Percentiles rank a stretch among this genome's conserved stretches.
Evolutionary conservation across 2,329 filamentous ascomycete genomes (phyloP).

Genomic region (Trichoderma breve): DNA sequence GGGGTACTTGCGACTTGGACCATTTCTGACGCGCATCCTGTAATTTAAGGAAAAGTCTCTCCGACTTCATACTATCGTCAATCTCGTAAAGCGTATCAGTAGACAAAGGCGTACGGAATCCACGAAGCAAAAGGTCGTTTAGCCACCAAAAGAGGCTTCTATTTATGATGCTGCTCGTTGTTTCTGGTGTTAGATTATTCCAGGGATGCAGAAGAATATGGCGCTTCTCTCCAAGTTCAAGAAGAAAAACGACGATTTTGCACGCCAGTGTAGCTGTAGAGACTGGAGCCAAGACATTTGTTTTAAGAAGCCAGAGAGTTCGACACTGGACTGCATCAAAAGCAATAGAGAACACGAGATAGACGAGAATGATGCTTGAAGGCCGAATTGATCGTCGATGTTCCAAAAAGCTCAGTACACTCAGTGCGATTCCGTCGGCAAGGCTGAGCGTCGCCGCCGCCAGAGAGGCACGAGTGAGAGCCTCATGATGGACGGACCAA

Average conservation of each 20-base stretch:
- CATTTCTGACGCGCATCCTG: constrained; percentile 6
- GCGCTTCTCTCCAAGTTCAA: constrained; percentile 33
- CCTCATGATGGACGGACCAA: background rate
- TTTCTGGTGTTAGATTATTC: constrained; percentile 30
- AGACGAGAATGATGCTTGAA: constrained; percentile 31
- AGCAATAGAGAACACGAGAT: constrained; percentile 31
- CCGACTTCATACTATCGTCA: constrained; percentile 21
- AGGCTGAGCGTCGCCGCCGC: background rate
- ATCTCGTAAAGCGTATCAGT: constrained; percentile 21
- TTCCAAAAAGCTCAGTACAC: constrained; percentile 26
- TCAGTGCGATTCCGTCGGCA: background rate
- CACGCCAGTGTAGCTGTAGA: constrained; percentile 27
- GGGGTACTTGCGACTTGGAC: background rate
- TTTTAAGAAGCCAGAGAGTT: constrained; percentile 33
- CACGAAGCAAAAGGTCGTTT: constrained; percentile 30
- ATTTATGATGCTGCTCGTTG: constrained; percentile 35
- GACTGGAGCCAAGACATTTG: constrained; percentile 26
- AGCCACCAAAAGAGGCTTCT: constrained; percentile 37
- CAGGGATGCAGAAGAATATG: constrained; percentile 23
- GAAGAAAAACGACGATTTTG: constrained; percentile 31
- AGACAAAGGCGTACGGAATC: constrained; percentile 22
- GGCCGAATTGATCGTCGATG: constrained; percentile 31
- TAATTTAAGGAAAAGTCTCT: constrained; percentile 18
- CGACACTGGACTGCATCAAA: constrained; percentile 32
- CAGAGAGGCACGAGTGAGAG: constrained; percentile 14